Percentiles rank a stretch among this genome's conserved stretches.
phyloP scores from a whole-genome alignment of 768 basidiomycete genomes.

The Candolleomyces efflorescens region DNA sequence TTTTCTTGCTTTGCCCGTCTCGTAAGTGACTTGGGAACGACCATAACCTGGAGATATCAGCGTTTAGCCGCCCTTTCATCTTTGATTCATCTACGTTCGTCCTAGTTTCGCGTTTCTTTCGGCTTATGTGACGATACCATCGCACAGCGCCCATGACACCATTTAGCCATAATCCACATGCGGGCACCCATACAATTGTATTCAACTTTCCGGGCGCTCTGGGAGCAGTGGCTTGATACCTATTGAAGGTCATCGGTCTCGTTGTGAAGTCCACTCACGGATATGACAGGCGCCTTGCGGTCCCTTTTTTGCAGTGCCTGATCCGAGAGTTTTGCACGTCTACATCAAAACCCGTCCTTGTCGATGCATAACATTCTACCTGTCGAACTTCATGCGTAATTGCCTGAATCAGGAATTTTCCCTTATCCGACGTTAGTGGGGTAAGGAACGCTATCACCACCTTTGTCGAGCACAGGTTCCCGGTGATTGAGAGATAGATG shows the following conservation, averaged over 20 bases:
- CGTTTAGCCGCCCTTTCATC: no score
- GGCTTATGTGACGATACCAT: no score
- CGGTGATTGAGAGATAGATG: not conserved
- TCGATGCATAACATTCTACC: not conserved
- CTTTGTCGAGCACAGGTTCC: not conserved
- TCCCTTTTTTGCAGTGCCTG: slow-evolving; percentile 2
- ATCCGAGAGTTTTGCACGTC: not conserved
- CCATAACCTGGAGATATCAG: no score
- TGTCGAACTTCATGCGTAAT: not conserved
- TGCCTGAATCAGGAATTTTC: slow-evolving; percentile 2
- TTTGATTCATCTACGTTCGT: no score
- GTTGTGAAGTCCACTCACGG: not conserved
- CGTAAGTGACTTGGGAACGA: no score
- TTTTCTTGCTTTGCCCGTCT: no score
- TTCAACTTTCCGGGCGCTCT: not conserved
- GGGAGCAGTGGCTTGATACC: not conserved
- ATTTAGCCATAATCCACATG: not conserved
- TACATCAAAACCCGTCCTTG: not conserved
- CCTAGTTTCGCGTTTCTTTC: no score
- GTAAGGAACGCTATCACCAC: not conserved
- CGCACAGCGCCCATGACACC: no score
- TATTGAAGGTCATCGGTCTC: not conserved
- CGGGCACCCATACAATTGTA: not conserved
- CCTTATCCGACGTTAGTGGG: slow-evolving; percentile 4
- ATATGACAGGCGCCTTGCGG: not conserved